phyloP scores from a whole-genome alignment of 805 yeast species.

The Wickerhamiella sorbophila region DNA sequence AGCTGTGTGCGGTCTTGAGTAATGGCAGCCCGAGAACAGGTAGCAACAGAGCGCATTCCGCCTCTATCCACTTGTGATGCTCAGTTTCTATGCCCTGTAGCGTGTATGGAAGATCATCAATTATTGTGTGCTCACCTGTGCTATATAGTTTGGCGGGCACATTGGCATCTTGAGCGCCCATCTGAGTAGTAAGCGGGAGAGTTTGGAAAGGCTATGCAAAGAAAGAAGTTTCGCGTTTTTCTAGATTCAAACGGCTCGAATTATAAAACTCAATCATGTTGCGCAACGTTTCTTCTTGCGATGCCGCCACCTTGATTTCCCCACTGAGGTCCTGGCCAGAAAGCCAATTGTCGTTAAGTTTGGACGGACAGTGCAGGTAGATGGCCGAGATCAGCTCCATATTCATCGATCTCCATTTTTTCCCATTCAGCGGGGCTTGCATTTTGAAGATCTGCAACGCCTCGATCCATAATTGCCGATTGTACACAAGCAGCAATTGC shows the following conservation, averaged over 20 bases:
- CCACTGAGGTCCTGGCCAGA: slow-evolving; percentile 66
- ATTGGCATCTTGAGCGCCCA: too few species aligned
- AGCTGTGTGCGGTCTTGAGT: slow-evolving; percentile 38
- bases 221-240: not conserved
- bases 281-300: slow-evolving; percentile 73
- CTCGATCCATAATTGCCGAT: slow-evolving; percentile 48
- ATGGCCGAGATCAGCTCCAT: slow-evolving; percentile 89
- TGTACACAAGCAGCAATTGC: slow-evolving; percentile 44
- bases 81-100: slow-evolving; percentile 12
- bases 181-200: too few species aligned
- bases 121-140: too few species aligned
- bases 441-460: slow-evolving; percentile 62
- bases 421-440: slow-evolving; percentile 78
- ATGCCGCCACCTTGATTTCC: slow-evolving; percentile 61
- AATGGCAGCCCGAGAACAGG: slow-evolving; percentile 36
- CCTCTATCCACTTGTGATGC: slow-evolving; percentile 3
- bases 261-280: slow-evolving; percentile 61
- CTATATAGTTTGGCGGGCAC: too few species aligned
- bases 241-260: not conserved
- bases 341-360: slow-evolving; percentile 75
- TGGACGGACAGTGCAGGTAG: slow-evolving; percentile 57
- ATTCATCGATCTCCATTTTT: slow-evolving; percentile 84
- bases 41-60: slow-evolving; percentile 5
- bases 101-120: slow-evolving; percentile 33
- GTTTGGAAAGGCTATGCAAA: too few species aligned